phyloP scores from a whole-genome alignment of 345 rosid genomes.

The Eucalyptus polybractea region DNA sequence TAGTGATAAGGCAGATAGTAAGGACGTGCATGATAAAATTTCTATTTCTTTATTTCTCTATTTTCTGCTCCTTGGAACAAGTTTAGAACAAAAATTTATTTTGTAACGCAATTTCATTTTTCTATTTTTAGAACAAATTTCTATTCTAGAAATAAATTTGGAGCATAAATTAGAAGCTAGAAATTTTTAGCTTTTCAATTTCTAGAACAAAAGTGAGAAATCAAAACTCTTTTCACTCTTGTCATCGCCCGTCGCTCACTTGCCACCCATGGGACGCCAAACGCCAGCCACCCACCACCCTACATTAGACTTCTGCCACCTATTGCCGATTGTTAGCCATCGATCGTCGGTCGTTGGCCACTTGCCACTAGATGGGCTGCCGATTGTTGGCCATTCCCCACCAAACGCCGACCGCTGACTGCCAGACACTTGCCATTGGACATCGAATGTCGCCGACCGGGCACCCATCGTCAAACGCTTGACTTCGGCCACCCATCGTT shows the following conservation, averaged over 20 bases:
- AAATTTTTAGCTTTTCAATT: no score
- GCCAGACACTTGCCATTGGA: fast-evolving
- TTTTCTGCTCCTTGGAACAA: fast-evolving
- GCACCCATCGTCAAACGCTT: fast-evolving
- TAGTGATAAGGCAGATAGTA: no score
- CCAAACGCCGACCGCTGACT: fast-evolving
- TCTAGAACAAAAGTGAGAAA: no score
- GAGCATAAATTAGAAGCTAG: no score
- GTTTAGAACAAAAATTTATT: fast-evolving
- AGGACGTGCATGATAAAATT: no score
- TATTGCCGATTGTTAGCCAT: fast-evolving
- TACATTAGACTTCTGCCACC: fast-evolving
- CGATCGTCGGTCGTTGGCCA: fast-evolving
- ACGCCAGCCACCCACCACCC: fast-evolving
- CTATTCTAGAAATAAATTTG: no score
- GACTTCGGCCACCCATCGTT: fast-evolving
- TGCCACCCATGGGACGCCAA: fast-evolving
- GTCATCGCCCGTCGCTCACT: no score
- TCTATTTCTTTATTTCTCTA: fast-evolving
- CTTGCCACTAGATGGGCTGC: fast-evolving
- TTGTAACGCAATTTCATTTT: no score
- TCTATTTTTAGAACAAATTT: no score
- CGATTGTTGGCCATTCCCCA: fast-evolving
- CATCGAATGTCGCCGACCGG: fast-evolving
- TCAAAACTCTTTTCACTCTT: no score